phyloP scores from a whole-genome alignment of 2,329 filamentous ascomycete species.

The Paraphoma chrysanthemicola region DNA sequence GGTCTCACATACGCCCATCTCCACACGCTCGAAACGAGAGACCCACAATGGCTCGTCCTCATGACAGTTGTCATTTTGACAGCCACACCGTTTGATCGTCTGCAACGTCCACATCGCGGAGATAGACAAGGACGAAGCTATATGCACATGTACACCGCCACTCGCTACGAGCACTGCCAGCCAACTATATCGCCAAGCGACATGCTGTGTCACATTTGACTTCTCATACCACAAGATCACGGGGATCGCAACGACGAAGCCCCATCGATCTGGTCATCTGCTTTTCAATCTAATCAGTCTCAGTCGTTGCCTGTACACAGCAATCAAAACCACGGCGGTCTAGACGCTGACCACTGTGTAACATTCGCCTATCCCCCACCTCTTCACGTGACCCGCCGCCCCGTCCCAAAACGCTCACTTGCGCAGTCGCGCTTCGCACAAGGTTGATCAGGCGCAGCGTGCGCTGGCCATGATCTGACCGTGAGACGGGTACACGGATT shows the following conservation, averaged over 20 bases:
- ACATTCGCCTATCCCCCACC: constrained; percentile 11
- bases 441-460: neutral
- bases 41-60: constrained; percentile 6
- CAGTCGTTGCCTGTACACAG: too few species aligned
- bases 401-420: constrained; percentile 7
- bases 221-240: neutral
- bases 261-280: too few species aligned
- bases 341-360: constrained; percentile 1
- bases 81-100: constrained; percentile 9
- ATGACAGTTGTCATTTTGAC: constrained; percentile 22
- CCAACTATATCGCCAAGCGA: constrained; percentile 9
- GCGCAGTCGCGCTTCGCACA: constrained; percentile 4
- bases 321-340: too few species aligned
- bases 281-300: too few species aligned
- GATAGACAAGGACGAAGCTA: constrained; percentile 3
- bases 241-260: neutral
- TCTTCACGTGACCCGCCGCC: neutral
- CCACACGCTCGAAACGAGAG: constrained; percentile 5
- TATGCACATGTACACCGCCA: constrained; percentile 23
- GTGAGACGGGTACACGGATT: constrained; percentile 8
- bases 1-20: neutral
- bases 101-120: neutral
- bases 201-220: constrained; percentile 2
- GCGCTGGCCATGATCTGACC: neutral
- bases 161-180: constrained; percentile 2